A percentile compares a stretch with the other conserved stretches of the same genome.
Conservation (phyloP, 2,329 filamentous ascomycete genomes). For the Colletotrichum tropicicola region DNA sequence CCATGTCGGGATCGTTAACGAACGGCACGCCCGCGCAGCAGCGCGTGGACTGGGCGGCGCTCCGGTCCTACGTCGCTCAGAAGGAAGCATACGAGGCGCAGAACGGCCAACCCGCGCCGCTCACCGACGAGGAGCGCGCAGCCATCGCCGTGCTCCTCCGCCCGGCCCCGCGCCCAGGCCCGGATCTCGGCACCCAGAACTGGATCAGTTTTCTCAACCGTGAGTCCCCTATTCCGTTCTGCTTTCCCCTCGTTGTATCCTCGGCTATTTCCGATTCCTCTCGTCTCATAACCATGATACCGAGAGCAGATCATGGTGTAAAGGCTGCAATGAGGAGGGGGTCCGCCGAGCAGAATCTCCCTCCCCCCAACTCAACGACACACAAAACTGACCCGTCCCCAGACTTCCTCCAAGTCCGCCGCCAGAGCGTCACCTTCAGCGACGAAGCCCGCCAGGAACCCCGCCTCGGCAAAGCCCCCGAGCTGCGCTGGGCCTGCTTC, state of each 20-base stretch:
- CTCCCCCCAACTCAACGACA: background rate
- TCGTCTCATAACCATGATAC: too few relatives aligned
- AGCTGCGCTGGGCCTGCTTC: slow-evolving; percentile 25
- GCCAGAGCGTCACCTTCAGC: slow-evolving; percentile 8
- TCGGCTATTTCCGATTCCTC: too few relatives aligned
- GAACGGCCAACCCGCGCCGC: slow-evolving; percentile 42
- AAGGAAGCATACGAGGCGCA: slow-evolving; percentile 47
- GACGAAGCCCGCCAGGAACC: slow-evolving; percentile 22
- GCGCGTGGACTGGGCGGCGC: slow-evolving; percentile 40
- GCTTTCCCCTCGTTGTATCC: background rate
- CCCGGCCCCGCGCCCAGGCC: slow-evolving; percentile 32
- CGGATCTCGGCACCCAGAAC: slow-evolving; percentile 40
- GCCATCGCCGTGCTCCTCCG: slow-evolving; percentile 51
- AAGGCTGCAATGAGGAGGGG: too few relatives aligned
- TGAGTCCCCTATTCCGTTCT: slow-evolving; percentile 33
- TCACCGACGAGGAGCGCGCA: slow-evolving; percentile 47
- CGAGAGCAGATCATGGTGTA: too few relatives aligned
- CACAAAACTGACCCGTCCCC: background rate
- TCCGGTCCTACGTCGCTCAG: slow-evolving; percentile 50
- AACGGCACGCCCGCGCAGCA: background rate
- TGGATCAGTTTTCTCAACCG: slow-evolving; percentile 50
- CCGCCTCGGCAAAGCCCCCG: slow-evolving; percentile 16
- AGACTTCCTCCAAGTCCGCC: slow-evolving; percentile 25
- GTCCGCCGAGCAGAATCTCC: too few relatives aligned
- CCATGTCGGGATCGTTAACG: background rate